These are phyloP conservation scores for Asterionellopsis glacialis DNA, from an alignment of 108 stramenopile species.

Conservation along the genomic window DNA sequence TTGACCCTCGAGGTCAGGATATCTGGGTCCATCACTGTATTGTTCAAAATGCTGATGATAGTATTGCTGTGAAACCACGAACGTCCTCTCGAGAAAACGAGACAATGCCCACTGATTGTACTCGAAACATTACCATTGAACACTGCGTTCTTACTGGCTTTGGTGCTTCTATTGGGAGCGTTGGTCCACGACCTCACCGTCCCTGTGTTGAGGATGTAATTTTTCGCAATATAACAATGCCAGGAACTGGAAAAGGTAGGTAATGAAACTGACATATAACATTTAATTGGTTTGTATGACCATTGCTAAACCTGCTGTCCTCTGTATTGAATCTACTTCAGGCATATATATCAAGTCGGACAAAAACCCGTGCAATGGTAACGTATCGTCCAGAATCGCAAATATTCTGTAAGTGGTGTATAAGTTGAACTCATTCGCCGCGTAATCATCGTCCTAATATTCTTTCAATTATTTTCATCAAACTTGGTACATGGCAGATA, in stretches of 20 bases:
- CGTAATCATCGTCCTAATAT: conserved; percentile 9
- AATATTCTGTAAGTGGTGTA: conserved; percentile 17
- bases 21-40: conserved; percentile 39
- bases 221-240: conserved; percentile 39
- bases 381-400: conserved; percentile 5
- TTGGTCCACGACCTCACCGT: conserved; percentile 11
- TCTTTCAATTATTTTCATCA: neutral
- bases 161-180: conserved; percentile 37
- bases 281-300: neutral
- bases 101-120: conserved; percentile 3
- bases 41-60: conserved; percentile 37
- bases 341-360: conserved; percentile 18
- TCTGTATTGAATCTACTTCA: neutral
- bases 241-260: conserved; percentile 26
- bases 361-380: conserved; percentile 1
- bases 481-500: conserved; percentile 1
- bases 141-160: conserved; percentile 31
- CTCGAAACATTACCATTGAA: conserved; percentile 35
- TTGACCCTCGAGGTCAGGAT: conserved; percentile 34
- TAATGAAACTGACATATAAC: conserved; percentile 6
- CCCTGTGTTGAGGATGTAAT: conserved; percentile 32
- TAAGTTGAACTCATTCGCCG: neutral
- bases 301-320: too few species aligned
- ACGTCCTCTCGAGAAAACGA: neutral
- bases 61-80: conserved; percentile 32